Evolutionary conservation across 306 rosid genomes (phyloP).

Genomic region (Leucaena leucocephala): DNA sequence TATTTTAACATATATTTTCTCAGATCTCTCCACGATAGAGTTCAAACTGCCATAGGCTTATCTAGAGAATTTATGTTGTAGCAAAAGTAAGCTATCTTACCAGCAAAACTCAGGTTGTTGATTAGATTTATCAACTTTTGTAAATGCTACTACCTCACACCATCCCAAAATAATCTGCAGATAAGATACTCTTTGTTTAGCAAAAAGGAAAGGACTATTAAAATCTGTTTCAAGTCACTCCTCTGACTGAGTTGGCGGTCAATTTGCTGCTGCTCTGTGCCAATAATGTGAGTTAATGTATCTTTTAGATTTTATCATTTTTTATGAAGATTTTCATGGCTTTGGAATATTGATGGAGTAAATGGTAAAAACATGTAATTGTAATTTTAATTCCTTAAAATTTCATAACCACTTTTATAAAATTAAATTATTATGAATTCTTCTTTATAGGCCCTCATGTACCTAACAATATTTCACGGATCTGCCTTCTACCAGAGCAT

Average conservation of each 20-base stretch:
- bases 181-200: neutral
- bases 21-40: neutral
- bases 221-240: neutral
- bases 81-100: constrained; percentile 2
- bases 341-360: neutral
- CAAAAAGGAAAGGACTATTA: neutral
- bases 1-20: neutral
- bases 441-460: neutral
- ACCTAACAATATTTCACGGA: neutral
- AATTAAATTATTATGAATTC: neutral
- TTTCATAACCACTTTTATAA: neutral
- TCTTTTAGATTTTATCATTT: neutral
- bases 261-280: neutral
- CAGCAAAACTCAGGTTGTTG: neutral
- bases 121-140: neutral
- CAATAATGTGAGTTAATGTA: neutral
- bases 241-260: neutral
- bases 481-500: neutral
- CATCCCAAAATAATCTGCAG: constrained; percentile 6
- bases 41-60: neutral
- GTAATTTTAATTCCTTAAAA: neutral
- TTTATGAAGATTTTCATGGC: neutral
- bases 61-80: neutral
- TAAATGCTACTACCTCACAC: neutral
- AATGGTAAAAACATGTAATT: neutral